A percentile compares a stretch with the other conserved stretches of the same genome.
Evolutionary conservation across 495 filamentous ascomycete species (phyloP).

Genomic region (Hypoxylon subgilvum): DNA sequence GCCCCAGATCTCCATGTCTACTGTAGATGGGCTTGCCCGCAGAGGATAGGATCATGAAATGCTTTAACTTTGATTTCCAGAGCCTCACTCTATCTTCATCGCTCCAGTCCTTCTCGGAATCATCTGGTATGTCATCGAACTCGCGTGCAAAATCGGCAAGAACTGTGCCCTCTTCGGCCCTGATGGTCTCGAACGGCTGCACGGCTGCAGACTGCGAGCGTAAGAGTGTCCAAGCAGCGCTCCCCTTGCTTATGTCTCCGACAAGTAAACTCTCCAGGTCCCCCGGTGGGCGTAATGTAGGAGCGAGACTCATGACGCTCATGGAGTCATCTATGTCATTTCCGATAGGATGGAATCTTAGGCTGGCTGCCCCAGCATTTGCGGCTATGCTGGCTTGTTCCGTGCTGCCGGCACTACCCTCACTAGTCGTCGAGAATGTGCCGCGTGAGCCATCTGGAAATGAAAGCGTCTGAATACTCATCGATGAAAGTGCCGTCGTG

Average conservation of each 20-base stretch:
- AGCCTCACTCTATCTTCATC: slow-evolving; percentile 68
- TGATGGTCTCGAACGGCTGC: slow-evolving; percentile 61
- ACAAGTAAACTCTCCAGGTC: slow-evolving; percentile 84
- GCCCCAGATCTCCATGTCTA: slow-evolving; percentile 83
- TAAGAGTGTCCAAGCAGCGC: slow-evolving; percentile 65
- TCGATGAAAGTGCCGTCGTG: slow-evolving; percentile 80
- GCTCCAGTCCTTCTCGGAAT: slow-evolving; percentile 62
- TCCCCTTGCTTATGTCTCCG: slow-evolving; percentile 64
- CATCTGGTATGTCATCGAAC: slow-evolving; percentile 76
- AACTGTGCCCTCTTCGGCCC: slow-evolving; percentile 55
- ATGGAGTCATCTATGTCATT: slow-evolving; percentile 74
- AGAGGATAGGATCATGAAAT: slow-evolving; percentile 93
- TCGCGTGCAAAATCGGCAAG: slow-evolving; percentile 73
- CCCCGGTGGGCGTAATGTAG: slow-evolving; percentile 72
- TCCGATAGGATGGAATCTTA: slow-evolving; percentile 31
- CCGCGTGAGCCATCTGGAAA: slow-evolving; percentile 70
- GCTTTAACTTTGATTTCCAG: slow-evolving; percentile 90
- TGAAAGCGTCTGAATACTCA: slow-evolving; percentile 76
- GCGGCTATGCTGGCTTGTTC: slow-evolving; percentile 38
- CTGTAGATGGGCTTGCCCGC: slow-evolving; percentile 99
- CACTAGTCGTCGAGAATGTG: slow-evolving; percentile 59
- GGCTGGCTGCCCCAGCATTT: slow-evolving; percentile 40
- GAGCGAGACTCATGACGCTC: slow-evolving; percentile 82
- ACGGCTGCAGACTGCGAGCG: slow-evolving; percentile 62
- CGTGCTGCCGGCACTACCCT: slow-evolving; percentile 40